These are phyloP conservation scores for Prunus dulcis DNA, from an alignment of 306 rosid species.

Conservation along the genomic window DNA sequence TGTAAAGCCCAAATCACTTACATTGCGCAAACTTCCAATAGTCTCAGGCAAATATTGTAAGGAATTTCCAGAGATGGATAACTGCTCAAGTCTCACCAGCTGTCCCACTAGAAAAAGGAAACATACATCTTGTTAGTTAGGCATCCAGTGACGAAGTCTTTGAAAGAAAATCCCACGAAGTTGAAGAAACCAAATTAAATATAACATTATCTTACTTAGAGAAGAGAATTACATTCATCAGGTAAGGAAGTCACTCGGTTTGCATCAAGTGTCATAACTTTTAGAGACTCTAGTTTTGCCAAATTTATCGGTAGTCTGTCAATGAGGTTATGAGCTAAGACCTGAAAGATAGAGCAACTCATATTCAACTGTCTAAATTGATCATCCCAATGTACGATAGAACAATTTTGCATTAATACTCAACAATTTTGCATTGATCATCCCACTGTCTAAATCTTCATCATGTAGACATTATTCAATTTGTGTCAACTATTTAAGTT, in stretches of 20 bases:
- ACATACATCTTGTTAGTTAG: constrained; percentile 25
- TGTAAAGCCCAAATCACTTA: constrained; percentile 38
- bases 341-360: constrained; percentile 43
- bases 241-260: constrained; percentile 81
- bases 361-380: background rate
- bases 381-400: background rate
- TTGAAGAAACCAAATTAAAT: background rate
- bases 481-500: background rate
- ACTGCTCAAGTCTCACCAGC: constrained; percentile 80
- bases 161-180: constrained; percentile 7
- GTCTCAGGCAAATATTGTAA: constrained; percentile 68
- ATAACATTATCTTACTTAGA: constrained; percentile 31
- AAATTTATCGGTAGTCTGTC: constrained; percentile 77
- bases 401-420: background rate
- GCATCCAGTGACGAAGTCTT: constrained; percentile 5
- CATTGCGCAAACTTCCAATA: constrained; percentile 96
- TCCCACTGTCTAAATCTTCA: too few relatives aligned
- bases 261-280: constrained; percentile 77
- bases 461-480: background rate
- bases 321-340: constrained; percentile 75
- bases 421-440: too few relatives aligned
- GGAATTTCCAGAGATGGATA: constrained; percentile 71
- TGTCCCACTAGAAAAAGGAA: constrained; percentile 74
- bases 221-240: constrained; percentile 92
- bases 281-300: constrained; percentile 89